These are phyloP conservation scores for Galeopsis tetrahit DNA, from an alignment of 257 asterid genomes.

Conservation along the genomic window DNA sequence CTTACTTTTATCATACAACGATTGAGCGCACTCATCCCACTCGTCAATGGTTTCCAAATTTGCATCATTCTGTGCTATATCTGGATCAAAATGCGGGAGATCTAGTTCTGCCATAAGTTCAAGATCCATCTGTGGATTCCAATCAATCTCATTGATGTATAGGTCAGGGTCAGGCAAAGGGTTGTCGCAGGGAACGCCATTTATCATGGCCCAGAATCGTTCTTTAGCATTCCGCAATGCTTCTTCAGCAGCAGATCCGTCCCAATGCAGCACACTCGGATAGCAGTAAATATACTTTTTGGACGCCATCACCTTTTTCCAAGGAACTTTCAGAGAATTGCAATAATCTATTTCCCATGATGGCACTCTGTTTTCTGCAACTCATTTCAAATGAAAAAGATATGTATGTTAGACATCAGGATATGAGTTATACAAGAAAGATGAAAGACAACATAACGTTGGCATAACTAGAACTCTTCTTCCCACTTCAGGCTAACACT, in stretches of 20 bases:
- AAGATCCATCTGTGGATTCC: slow-evolving; percentile 73
- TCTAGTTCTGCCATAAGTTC: slow-evolving; percentile 74
- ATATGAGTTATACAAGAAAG: not conserved
- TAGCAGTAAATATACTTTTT: slow-evolving; percentile 67
- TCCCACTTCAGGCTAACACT: not conserved
- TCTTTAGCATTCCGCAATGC: slow-evolving; percentile 70
- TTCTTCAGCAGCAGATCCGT: slow-evolving; percentile 78
- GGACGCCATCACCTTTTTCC: slow-evolving; percentile 73
- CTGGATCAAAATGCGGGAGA: slow-evolving; percentile 60
- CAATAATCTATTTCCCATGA: slow-evolving; percentile 91
- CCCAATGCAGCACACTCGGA: slow-evolving; percentile 77
- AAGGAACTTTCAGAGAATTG: slow-evolving; percentile 61
- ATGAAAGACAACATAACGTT: not conserved
- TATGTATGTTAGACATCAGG: slow-evolving; percentile 16
- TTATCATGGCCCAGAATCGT: slow-evolving; percentile 68
- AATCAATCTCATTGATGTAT: slow-evolving; percentile 72
- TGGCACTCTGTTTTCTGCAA: slow-evolving; percentile 46
- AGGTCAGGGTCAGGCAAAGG: slow-evolving; percentile 69
- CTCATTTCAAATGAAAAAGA: slow-evolving; percentile 37
- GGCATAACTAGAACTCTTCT: not conserved
- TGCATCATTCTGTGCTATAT: slow-evolving; percentile 42
- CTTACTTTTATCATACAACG: not conserved
- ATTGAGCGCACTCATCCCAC: slow-evolving; percentile 28
- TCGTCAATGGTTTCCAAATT: slow-evolving; percentile 39
- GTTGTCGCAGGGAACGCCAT: slow-evolving; percentile 55